Evolutionary conservation across 75 land plant species (phyloP), one percentile per base, ranked within the genome.

Genomic region (Azolla pinnata): DNA sequence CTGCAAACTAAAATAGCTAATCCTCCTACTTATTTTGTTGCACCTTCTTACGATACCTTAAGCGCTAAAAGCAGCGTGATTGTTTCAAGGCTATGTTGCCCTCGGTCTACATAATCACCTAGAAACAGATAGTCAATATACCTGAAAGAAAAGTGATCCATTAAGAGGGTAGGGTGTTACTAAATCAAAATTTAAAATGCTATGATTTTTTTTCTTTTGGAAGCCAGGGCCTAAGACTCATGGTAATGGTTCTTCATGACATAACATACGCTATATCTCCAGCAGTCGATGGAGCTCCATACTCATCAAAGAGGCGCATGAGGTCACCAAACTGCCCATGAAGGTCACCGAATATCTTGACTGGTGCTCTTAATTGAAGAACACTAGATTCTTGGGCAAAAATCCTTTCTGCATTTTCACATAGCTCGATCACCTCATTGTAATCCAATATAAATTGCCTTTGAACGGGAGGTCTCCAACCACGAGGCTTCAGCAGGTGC

Each of bases 281-380:
- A 31, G 99, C 99, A 31, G 99, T 95, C 53, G 99, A 95, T 52
- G 99, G 99, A 32, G 99, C 67, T 32, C 99, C 99, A 80, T 95
- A 95, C 61, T 95, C 99, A 76, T 95, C 96, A 78, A 95, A 95
- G 29, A 95, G 74, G 30, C 99, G 84, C 99, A 95, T 95, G 23
- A 95, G 82, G 65, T 95, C 99, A 8, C 96, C 99, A 89, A 95
- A 95, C 54, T 95, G 99, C 35, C 99, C 99, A 72, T 95, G 99
- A 34, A 95, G 72, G 77, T 95, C 99, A 62, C 99, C 99, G 70
- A 95, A 95, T 27, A 95, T 95, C 59, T 95, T 95, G 7, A 95
- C 80, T 61, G 99, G 99, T 46, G 99, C 99, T 61, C 78, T 81
- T 33, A 95, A 73, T 68, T 95, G 90, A 31, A 95, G 63, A 30